Evolutionary conservation across 305 asterid genomes (phyloP).

Genomic region (Solanum chacoense): DNA sequence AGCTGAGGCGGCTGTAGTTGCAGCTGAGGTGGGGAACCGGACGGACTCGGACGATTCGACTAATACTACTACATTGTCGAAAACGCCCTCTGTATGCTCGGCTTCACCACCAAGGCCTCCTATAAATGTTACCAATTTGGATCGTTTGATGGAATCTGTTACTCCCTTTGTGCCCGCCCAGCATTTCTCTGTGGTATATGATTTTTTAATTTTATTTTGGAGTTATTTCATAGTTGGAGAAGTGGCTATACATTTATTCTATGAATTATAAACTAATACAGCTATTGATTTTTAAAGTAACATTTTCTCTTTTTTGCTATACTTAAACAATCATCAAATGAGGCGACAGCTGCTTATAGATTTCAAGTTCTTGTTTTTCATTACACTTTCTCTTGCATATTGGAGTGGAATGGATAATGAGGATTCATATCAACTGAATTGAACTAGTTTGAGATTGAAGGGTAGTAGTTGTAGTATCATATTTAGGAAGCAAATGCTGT

Average conservation of each 20-base stretch:
- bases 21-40: constrained; percentile 14
- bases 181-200: constrained; percentile 43
- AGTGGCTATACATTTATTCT: not conserved
- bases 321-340: not conserved
- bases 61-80: constrained; percentile 40
- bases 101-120: constrained; percentile 14
- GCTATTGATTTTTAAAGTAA: not conserved
- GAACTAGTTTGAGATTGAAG: not conserved
- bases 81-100: constrained; percentile 21
- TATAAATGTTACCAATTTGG: constrained; percentile 39
- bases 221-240: not conserved
- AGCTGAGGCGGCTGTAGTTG: constrained; percentile 19
- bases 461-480: not conserved
- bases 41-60: constrained; percentile 26
- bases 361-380: not conserved
- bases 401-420: not conserved
- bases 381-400: not conserved
- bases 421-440: not conserved
- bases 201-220: not conserved
- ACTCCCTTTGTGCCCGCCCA: constrained; percentile 39
- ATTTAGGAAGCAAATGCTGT: not conserved
- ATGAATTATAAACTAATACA: not conserved
- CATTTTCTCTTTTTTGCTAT: not conserved
- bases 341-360: not conserved
- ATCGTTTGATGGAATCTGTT: constrained; percentile 56